A percentile compares a stretch with the other conserved stretches of the same genome.
Conservation (phyloP, 2,329 filamentous ascomycete genomes). For the Zasmidium angulare region DNA sequence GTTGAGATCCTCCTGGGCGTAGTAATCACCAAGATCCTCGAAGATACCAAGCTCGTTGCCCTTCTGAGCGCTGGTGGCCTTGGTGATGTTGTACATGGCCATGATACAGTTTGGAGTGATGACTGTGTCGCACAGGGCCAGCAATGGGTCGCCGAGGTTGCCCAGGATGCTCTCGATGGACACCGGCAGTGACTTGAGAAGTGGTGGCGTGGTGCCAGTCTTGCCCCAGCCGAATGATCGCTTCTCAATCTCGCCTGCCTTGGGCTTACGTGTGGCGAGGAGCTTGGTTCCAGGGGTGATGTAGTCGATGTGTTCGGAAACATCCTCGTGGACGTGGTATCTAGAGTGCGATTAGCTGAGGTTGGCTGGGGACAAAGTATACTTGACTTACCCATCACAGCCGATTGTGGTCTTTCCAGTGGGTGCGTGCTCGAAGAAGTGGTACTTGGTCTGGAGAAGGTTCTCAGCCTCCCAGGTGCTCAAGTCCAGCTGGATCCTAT, state of each 20-base stretch:
- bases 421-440: slow-evolving; percentile 59
- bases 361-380: too few relatives aligned
- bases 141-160: slow-evolving; percentile 10
- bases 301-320: slow-evolving; percentile 55
- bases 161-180: slow-evolving; percentile 12
- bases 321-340: slow-evolving; percentile 48
- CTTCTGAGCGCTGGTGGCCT: slow-evolving; percentile 36
- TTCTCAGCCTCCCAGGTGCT: slow-evolving; percentile 39
- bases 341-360: too few relatives aligned
- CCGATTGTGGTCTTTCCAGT: slow-evolving; percentile 45
- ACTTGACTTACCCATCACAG: slow-evolving; percentile 30
- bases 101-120: slow-evolving; percentile 45
- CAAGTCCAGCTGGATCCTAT: slow-evolving; percentile 42
- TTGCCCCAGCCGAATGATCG: slow-evolving; percentile 18
- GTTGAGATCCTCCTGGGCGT: slow-evolving; percentile 46
- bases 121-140: slow-evolving; percentile 21
- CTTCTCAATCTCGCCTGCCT: slow-evolving; percentile 18
- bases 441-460: slow-evolving; percentile 51
- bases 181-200: slow-evolving; percentile 12
- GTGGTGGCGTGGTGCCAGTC: slow-evolving; percentile 15
- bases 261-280: neutral
- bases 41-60: slow-evolving; percentile 51
- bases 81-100: slow-evolving; percentile 45
- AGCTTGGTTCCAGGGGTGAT: slow-evolving; percentile 57
- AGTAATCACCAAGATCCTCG: slow-evolving; percentile 43